A percentile compares a stretch with the other conserved stretches of the same genome.
Evolutionary conservation across 345 rosid genomes (phyloP).

Genomic region (Diplotaxis tenuifolia): DNA sequence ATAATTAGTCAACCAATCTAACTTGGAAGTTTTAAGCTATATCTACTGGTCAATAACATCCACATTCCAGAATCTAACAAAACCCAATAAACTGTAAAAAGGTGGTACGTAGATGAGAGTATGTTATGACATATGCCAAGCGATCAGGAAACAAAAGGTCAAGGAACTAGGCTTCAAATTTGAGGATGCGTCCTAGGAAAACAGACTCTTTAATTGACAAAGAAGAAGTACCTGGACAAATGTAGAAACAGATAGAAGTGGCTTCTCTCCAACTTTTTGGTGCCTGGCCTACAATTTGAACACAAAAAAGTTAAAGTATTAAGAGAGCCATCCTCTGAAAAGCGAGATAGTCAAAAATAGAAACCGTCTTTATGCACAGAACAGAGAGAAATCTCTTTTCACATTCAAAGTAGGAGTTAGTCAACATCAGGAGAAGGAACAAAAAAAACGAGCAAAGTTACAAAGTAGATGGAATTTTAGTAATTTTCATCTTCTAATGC

Average conservation of each 20-base stretch:
- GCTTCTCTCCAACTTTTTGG: background rate
- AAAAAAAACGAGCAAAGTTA: no score
- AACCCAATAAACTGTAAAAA: background rate
- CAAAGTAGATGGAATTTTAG: background rate
- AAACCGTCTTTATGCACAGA: no score
- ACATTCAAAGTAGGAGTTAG: background rate
- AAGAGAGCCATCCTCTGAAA: background rate
- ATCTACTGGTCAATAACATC: background rate
- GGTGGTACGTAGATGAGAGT: background rate
- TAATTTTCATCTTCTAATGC: background rate
- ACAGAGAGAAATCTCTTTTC: background rate
- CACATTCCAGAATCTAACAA: background rate
- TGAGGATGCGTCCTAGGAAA: no score
- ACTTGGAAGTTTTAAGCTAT: background rate
- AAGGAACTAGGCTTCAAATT: background rate
- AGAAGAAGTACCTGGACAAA: background rate
- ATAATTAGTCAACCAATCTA: background rate
- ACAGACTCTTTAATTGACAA: background rate
- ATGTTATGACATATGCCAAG: background rate
- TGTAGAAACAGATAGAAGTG: background rate
- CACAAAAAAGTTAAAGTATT: background rate
- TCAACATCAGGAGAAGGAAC: background rate
- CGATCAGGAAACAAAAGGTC: background rate
- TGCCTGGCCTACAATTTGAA: background rate
- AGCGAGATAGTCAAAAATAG: background rate